Percentiles rank a stretch among this genome's conserved stretches.
Evolutionary conservation across 352 stramenopile species (phyloP).

Genomic region (Pythium aristosporum): DNA sequence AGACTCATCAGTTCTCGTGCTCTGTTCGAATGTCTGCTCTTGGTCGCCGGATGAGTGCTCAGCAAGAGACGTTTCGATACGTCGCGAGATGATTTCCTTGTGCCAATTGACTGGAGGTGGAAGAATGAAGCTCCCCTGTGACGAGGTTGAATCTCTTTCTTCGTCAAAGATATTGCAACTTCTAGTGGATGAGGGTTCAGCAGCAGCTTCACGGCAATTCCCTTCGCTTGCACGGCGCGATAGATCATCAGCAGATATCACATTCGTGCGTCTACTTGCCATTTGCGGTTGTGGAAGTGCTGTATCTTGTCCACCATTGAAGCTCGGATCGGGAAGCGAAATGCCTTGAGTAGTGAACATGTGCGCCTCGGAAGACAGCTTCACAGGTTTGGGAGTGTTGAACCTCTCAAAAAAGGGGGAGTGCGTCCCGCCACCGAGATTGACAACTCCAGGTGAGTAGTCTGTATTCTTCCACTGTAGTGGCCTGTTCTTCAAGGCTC

Average conservation of each 20-base stretch:
- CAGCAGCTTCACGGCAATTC: not conserved
- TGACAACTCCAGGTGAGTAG: not conserved
- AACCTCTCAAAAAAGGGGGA: not conserved
- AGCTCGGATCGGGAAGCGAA: not conserved
- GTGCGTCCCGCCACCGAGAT: not conserved
- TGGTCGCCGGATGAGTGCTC: not conserved
- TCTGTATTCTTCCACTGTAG: not conserved
- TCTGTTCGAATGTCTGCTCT: not conserved
- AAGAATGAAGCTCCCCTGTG: conserved; percentile 5
- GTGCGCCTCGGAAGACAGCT: not conserved
- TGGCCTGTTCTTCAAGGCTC: not conserved
- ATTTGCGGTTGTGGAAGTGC: not conserved
- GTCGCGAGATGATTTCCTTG: not conserved
- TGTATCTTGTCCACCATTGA: not conserved
- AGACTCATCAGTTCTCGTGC: not conserved
- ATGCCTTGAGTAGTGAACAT: not conserved
- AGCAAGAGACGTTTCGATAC: not conserved
- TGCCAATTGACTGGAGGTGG: conserved; percentile 8
- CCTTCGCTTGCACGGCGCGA: not conserved
- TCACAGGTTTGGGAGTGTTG: not conserved
- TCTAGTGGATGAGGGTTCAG: not conserved
- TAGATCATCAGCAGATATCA: not conserved
- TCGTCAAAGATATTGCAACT: not conserved
- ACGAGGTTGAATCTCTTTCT: not conserved
- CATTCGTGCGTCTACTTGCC: not conserved